Evolutionary conservation across 495 filamentous ascomycete genomes (phyloP).

Genomic region (Hypoxylon intermedium): DNA sequence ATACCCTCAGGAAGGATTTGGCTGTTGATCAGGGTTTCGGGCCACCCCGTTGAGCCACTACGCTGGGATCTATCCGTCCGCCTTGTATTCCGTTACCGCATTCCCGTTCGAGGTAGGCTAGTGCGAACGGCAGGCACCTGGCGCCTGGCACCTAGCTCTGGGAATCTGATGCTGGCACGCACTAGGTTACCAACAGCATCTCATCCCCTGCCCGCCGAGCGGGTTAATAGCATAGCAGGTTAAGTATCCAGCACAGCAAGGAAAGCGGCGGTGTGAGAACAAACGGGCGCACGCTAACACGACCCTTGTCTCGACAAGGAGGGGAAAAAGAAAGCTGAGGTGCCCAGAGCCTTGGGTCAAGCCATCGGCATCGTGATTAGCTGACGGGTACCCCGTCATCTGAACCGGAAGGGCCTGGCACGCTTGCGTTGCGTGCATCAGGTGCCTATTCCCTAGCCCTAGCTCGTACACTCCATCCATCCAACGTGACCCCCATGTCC

Average conservation of each 20-base stretch:
- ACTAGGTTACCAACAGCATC: constrained; percentile 37
- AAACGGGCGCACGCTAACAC: constrained; percentile 40
- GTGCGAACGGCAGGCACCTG: constrained; percentile 38
- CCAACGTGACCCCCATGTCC: constrained; percentile 41
- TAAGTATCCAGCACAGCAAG: constrained; percentile 29
- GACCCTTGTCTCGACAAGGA: constrained; percentile 34
- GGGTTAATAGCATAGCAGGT: constrained; percentile 36
- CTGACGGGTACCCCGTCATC: constrained; percentile 43
- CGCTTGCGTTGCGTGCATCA: constrained; percentile 46
- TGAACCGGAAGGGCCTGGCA: constrained; percentile 41
- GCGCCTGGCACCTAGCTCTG: no score
- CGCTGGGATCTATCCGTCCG: constrained; percentile 48
- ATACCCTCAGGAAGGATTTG: constrained; percentile 24
- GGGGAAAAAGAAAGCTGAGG: constrained; percentile 40
- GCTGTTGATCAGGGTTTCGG: constrained; percentile 46
- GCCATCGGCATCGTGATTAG: constrained; percentile 42
- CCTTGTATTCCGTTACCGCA: constrained; percentile 42
- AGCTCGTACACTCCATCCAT: constrained; percentile 43
- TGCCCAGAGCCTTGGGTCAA: constrained; percentile 43
- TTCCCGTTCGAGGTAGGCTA: constrained; percentile 39
- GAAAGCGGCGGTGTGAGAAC: constrained; percentile 46
- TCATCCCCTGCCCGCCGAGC: constrained; percentile 15
- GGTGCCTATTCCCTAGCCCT: constrained; percentile 42
- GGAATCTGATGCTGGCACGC: constrained; percentile 32
- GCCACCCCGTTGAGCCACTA: constrained; percentile 46